Evolutionary conservation across 768 basidiomycete species (phyloP).

Genomic region (Hericium erinaceus): DNA sequence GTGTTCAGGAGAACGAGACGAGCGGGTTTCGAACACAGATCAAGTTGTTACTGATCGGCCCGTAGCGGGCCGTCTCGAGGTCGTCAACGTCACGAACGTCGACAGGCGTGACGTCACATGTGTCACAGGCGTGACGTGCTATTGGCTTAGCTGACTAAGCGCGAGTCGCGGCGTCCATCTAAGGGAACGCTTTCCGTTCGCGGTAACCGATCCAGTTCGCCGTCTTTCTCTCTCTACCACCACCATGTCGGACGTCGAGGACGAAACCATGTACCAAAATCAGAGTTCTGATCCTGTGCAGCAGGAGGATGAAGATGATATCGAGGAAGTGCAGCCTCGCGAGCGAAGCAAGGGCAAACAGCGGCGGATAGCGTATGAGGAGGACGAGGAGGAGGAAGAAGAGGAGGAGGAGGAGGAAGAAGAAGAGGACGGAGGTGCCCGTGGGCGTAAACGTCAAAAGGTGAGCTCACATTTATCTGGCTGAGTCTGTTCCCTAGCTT

Average conservation of each 20-base stretch:
- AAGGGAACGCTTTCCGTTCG: too few species aligned
- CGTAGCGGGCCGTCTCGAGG: too few species aligned
- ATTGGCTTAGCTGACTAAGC: too few species aligned
- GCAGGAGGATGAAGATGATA: conserved; percentile 22
- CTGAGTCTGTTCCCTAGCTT: conserved; percentile 3
- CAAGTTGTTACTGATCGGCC: too few species aligned
- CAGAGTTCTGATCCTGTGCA: conserved; percentile 21
- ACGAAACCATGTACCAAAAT: conserved; percentile 25
- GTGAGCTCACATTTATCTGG: conserved; percentile 24
- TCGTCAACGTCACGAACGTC: too few species aligned
- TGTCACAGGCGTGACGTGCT: too few species aligned
- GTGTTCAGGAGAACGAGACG: too few species aligned
- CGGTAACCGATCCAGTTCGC: neutral
- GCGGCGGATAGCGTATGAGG: conserved; percentile 26
- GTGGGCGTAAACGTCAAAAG: conserved; percentile 53
- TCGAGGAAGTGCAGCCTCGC: conserved; percentile 23
- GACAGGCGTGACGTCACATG: too few species aligned
- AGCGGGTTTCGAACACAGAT: too few species aligned
- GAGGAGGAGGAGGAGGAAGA: conserved; percentile 29
- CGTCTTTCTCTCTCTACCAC: conserved; percentile 19
- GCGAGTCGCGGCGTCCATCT: too few species aligned
- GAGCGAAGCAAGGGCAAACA: conserved; percentile 30
- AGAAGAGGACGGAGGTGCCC: conserved; percentile 32
- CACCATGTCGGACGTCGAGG: conserved; percentile 37
- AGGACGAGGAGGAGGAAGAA: conserved; percentile 32